Percentiles rank a stretch among this genome's conserved stretches.
These are phyloP conservation scores for Jatropha curcas DNA, from an alignment of 345 rosid species.

Conservation along the genomic window DNA sequence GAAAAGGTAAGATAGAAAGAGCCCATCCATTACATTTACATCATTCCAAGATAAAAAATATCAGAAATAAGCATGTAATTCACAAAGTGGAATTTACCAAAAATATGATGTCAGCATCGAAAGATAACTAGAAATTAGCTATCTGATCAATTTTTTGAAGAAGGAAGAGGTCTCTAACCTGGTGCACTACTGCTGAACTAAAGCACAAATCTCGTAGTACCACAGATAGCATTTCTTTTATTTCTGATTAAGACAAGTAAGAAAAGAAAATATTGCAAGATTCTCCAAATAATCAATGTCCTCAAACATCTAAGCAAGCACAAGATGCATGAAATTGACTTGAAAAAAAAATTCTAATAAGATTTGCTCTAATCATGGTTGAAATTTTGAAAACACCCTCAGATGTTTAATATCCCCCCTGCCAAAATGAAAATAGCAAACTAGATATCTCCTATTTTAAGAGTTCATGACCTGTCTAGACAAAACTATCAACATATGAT, in stretches of 20 bases:
- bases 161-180: constrained; percentile 40
- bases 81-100: neutral
- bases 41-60: neutral
- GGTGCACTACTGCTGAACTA: constrained; percentile 89
- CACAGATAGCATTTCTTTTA: constrained; percentile 76
- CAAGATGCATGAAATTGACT: no score
- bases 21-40: neutral
- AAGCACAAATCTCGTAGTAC: constrained; percentile 72
- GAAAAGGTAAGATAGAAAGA: neutral
- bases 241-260: constrained; percentile 54
- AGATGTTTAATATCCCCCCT: neutral
- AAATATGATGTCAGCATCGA: constrained; percentile 3
- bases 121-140: constrained; percentile 4
- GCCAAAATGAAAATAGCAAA: neutral
- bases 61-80: neutral
- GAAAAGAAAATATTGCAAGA: neutral
- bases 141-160: neutral
- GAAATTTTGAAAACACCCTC: neutral
- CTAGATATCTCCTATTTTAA: neutral
- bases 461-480: neutral
- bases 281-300: neutral
- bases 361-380: neutral
- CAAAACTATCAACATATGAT: neutral
- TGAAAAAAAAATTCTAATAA: no score
- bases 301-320: neutral